phyloP scores from a whole-genome alignment of 805 yeast genomes.

The Metschnikowia lachancei region DNA sequence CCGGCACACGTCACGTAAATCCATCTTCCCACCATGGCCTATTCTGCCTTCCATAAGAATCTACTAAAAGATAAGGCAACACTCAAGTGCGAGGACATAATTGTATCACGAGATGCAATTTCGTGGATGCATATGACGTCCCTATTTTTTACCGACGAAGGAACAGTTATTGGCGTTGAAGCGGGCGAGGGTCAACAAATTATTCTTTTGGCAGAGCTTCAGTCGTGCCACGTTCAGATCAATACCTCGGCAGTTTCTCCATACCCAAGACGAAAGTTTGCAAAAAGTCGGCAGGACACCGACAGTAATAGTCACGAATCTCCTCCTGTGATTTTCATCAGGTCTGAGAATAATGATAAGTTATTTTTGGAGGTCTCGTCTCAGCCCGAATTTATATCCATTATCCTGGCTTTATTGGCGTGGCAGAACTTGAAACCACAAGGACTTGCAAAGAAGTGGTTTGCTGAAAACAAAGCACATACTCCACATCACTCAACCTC shows the following conservation, averaged over 20 bases:
- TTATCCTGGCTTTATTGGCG: constrained; percentile 47
- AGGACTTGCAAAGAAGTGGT: constrained; percentile 57
- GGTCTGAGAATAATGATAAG: constrained; percentile 39
- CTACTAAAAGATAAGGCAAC: constrained; percentile 35
- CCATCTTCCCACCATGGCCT: constrained; percentile 1
- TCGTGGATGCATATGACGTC: constrained; percentile 35
- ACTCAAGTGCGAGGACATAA: constrained; percentile 32
- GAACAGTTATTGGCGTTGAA: constrained; percentile 34
- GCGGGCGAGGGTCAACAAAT: constrained; percentile 27
- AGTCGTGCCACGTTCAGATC: constrained; percentile 40
- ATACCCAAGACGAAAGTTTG: constrained; percentile 8
- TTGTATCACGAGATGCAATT: constrained; percentile 36
- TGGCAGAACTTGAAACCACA: constrained; percentile 56
- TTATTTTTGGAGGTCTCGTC: constrained; percentile 37
- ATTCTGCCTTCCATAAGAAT: constrained; percentile 30
- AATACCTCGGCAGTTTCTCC: constrained; percentile 24
- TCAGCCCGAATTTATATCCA: constrained; percentile 38
- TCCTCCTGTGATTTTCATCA: constrained; percentile 43
- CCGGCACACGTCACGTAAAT: background rate
- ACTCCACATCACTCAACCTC: constrained; percentile 21
- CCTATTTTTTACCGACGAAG: constrained; percentile 32
- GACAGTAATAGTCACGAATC: constrained; percentile 16
- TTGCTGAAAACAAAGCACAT: constrained; percentile 36
- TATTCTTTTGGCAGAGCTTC: constrained; percentile 34
- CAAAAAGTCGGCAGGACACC: constrained; percentile 6